A percentile compares a stretch with the other conserved stretches of the same genome.
Evolutionary conservation across 208 protist species (phyloP).

Genomic region (Polymyxa betae): DNA sequence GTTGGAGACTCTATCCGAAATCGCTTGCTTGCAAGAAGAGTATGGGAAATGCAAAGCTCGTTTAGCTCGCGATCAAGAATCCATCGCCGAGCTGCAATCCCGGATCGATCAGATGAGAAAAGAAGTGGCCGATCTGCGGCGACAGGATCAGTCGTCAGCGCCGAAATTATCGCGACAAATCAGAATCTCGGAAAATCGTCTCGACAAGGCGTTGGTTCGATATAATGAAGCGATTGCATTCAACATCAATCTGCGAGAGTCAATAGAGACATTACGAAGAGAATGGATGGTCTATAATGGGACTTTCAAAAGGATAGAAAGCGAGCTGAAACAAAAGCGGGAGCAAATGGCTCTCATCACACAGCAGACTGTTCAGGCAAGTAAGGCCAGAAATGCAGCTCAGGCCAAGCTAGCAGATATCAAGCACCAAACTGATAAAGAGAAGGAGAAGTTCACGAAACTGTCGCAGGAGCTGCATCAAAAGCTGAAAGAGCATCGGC

Average conservation of each 20-base stretch:
- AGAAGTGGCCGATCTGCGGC: neutral
- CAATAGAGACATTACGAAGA: neutral
- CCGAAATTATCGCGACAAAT: neutral
- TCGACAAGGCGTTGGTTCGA: conserved; percentile 39
- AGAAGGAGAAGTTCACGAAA: neutral
- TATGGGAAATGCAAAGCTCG: neutral
- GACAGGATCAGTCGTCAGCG: neutral
- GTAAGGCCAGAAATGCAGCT: neutral
- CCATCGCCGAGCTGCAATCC: neutral
- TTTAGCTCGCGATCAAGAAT: neutral
- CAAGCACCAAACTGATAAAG: conserved; percentile 31
- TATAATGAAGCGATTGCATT: conserved; percentile 26
- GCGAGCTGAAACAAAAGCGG: conserved; percentile 1
- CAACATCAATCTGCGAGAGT: neutral
- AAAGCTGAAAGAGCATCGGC: neutral
- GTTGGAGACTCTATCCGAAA: neutral
- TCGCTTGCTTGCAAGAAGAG: neutral
- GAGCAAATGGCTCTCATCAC: neutral
- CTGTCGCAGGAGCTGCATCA: neutral
- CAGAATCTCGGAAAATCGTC: neutral
- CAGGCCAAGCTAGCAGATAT: conserved; percentile 11
- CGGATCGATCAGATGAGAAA: neutral
- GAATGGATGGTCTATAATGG: neutral
- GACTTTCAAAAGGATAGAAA: neutral
- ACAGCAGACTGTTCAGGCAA: neutral